Evolutionary conservation across 2,329 filamentous ascomycete genomes (phyloP).

Genomic region (Colletotrichum spaethianum): DNA sequence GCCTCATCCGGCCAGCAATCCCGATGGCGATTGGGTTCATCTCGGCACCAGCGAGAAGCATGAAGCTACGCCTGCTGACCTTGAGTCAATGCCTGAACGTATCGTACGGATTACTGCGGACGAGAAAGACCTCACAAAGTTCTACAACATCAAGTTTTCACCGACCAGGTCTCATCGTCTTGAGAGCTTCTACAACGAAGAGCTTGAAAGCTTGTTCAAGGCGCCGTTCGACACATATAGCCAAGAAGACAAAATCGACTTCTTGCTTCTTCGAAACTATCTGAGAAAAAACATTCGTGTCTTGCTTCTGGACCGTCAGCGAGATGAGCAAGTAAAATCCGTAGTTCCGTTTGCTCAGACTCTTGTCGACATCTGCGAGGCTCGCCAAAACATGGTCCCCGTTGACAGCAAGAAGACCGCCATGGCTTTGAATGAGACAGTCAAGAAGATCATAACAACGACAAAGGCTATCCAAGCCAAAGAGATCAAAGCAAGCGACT

Average conservation of each 20-base stretch:
- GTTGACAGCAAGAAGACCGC: conserved; percentile 61
- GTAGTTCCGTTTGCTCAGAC: conserved; percentile 61
- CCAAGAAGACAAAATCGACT: conserved; percentile 64
- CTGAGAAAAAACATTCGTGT: conserved; percentile 50
- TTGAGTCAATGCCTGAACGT: conserved; percentile 56
- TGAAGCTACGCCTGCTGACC: background rate
- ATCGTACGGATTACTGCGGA: conserved; percentile 62
- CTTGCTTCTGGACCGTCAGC: conserved; percentile 45
- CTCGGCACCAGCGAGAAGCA: background rate
- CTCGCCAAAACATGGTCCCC: conserved; percentile 59
- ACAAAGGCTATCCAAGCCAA: conserved; percentile 52
- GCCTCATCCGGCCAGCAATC: background rate
- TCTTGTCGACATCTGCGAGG: conserved; percentile 62
- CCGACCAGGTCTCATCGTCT: conserved; percentile 56
- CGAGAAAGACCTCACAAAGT: conserved; percentile 60
- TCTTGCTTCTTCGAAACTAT: conserved; percentile 64
- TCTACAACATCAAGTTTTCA: conserved; percentile 65
- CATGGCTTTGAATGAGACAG: conserved; percentile 54
- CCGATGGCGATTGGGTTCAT: conserved; percentile 27
- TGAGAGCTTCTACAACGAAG: conserved; percentile 55
- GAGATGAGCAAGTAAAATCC: conserved; percentile 54
- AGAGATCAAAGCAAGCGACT: conserved; percentile 45
- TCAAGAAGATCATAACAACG: conserved; percentile 50
- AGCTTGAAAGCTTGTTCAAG: conserved; percentile 52
- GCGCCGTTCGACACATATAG: conserved; percentile 47